Base-by-base conservation (phyloP, 768 basidiomycete species). In the Suillus spraguei region DNA sequence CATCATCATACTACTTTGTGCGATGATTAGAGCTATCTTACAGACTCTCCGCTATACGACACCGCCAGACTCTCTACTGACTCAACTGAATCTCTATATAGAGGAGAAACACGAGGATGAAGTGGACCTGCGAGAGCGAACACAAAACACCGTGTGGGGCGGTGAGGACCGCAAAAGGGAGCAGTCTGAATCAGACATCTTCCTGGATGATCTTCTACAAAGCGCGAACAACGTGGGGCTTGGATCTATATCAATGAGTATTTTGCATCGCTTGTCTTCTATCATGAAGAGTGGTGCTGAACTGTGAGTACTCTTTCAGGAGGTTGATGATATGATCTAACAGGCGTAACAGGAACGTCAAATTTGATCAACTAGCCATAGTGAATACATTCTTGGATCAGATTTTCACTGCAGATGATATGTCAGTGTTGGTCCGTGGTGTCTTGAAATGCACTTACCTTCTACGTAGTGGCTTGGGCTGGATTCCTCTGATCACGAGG, bases 41-140 rank as follows among this genome's bases (percentile, higher is more conserved):
- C 67, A 95, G 94, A 85, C 87, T 5, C 79, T 96, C 8, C 83
- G 88, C 64, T 93, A 93, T 67, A 79, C 87, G 44, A 83, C 85
- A 68, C 92, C 93, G 2, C 91, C 93, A 8, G 93, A 90, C n/a
- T 72, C 68, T 4, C 76, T 97, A n/a, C 71, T 91, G n/a, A 90
- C 82, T 0, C 95, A 96, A 68, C 76, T 95, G 7, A 85, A 90
- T 65, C 82, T 93, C 33, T 97, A 95, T 68, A 83, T 85, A 0
- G 94, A 97, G 65, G 94, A 96, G 73, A 92, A 93, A 68, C 91
- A 89, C 52, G 94, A 96, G 69, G 95, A 97, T 71, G 91, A 93
- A 72, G 88, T 91, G 70, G 92, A 95, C 58, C 82, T 92, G 75
- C 86, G 87, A 44, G 88, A 95, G 66, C 83, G 86, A 41, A 79